A percentile compares a stretch with the other conserved stretches of the same genome.
phyloP scores from a whole-genome alignment of 768 basidiomycete species.

The Dentipellis sp. region DNA sequence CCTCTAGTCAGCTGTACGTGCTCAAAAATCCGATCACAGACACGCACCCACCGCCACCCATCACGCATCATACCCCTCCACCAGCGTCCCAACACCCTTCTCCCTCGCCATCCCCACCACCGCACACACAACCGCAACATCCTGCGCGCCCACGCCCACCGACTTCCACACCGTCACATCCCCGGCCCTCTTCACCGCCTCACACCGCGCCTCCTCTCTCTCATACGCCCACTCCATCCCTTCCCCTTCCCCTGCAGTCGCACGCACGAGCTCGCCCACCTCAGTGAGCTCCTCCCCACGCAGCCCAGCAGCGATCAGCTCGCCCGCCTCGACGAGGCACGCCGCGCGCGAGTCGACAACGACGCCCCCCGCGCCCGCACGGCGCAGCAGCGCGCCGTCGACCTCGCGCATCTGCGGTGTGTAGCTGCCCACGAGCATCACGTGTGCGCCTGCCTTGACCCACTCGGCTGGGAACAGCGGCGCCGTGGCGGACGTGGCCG shows the following conservation, averaged over 20 bases:
- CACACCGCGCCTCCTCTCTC: constrained; percentile 5
- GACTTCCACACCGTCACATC: constrained; percentile 78
- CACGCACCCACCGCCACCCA: no score
- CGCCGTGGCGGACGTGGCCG: constrained; percentile 59
- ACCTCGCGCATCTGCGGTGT: constrained; percentile 77
- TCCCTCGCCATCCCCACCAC: constrained; percentile 54
- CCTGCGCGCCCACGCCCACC: constrained; percentile 82
- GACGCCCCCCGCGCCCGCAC: constrained; percentile 49
- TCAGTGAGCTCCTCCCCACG: constrained; percentile 40
- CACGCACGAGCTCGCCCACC: constrained; percentile 52
- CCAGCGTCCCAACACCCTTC: constrained; percentile 39
- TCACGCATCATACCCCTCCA: constrained; percentile 19
- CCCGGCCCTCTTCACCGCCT: constrained; percentile 12
- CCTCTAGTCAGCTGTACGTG: no score
- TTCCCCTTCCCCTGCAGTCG: not conserved
- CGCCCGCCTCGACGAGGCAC: constrained; percentile 73
- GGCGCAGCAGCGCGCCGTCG: constrained; percentile 42
- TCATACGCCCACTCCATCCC: constrained; percentile 8
- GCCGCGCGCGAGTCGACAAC: constrained; percentile 71
- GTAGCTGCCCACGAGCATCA: constrained; percentile 78
- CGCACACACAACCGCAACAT: constrained; percentile 69
- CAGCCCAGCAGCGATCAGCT: constrained; percentile 53
- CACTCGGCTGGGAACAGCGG: constrained; percentile 66
- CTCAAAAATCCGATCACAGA: no score
- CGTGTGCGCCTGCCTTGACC: constrained; percentile 53